A percentile compares a stretch with the other conserved stretches of the same genome.
phyloP scores from a whole-genome alignment of 768 basidiomycete genomes.

The Rubroboletus pulcherrimus region DNA sequence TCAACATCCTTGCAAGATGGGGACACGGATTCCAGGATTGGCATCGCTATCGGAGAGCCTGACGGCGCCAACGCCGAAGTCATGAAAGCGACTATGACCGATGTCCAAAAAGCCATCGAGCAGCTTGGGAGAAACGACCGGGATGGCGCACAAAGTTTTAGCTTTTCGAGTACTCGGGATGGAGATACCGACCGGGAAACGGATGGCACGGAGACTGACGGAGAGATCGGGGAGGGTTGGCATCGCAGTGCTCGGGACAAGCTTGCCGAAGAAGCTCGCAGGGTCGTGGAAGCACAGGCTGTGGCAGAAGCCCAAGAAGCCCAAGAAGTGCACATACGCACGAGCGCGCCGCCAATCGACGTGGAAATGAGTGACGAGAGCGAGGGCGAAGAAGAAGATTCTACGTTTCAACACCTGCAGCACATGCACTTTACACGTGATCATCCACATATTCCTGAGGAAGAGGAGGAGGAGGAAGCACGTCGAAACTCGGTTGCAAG shows the following conservation, averaged over 20 bases:
- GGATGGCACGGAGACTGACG: slow-evolving; percentile 51
- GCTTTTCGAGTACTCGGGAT: slow-evolving; percentile 67
- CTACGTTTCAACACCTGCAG: slow-evolving; percentile 33
- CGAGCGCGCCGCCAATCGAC: slow-evolving; percentile 59
- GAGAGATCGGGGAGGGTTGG: slow-evolving; percentile 56
- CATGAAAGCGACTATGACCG: slow-evolving; percentile 86
- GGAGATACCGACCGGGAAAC: slow-evolving; percentile 44
- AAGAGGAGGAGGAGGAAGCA: slow-evolving; percentile 57
- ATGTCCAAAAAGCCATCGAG: slow-evolving; percentile 88
- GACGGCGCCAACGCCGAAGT: slow-evolving; percentile 43
- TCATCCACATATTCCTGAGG: slow-evolving; percentile 66
- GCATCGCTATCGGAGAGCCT: slow-evolving; percentile 25
- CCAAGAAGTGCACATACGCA: slow-evolving; percentile 42
- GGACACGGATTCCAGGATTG: slow-evolving; percentile 24
- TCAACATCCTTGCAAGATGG: slow-evolving; percentile 29
- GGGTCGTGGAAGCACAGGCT: slow-evolving; percentile 46
- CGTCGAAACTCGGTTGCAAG: slow-evolving; percentile 23
- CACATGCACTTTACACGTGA: slow-evolving; percentile 39
- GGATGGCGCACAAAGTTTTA: slow-evolving; percentile 67
- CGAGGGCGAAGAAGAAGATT: slow-evolving; percentile 59
- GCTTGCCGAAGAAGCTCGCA: slow-evolving; percentile 66
- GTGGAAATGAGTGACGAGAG: slow-evolving; percentile 80
- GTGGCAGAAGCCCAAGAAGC: slow-evolving; percentile 48
- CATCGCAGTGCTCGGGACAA: slow-evolving; percentile 62
- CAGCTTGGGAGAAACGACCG: slow-evolving; percentile 64